Percentiles rank a stretch among this genome's conserved stretches.
phyloP scores from a whole-genome alignment of 2,329 filamentous ascomycete genomes.

The Huntiella abstrusa region DNA sequence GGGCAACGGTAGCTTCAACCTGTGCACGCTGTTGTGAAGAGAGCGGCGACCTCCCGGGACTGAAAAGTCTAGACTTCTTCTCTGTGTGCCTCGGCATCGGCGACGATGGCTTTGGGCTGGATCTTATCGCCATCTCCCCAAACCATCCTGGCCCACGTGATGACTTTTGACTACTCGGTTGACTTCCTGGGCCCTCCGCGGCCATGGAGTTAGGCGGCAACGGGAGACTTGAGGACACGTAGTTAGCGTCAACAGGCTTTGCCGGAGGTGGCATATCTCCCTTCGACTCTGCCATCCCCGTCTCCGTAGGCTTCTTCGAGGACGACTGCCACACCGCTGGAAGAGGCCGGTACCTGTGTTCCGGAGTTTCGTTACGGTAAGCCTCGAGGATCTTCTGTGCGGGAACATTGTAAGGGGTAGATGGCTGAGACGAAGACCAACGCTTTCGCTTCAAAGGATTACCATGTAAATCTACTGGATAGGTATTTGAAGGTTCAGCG shows the following conservation, averaged over 20 bases:
- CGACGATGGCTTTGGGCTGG: neutral
- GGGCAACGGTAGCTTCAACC: neutral
- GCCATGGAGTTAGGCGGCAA: no score
- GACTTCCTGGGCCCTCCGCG: no score
- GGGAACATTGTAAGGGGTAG: neutral
- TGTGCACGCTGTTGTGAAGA: neutral
- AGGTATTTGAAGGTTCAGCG: constrained; percentile 6
- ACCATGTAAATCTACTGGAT: neutral
- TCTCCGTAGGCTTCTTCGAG: no score
- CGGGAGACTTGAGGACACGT: no score
- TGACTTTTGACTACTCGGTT: no score
- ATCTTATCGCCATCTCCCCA: constrained; percentile 8
- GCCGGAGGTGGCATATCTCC: no score
- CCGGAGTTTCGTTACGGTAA: neutral
- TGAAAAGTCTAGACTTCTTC: neutral
- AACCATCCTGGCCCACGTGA: neutral
- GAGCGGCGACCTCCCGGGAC: neutral
- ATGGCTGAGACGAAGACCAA: neutral
- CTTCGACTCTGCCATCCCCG: no score
- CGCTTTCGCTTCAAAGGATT: constrained; percentile 6
- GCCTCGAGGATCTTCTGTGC: neutral
- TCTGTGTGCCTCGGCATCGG: neutral
- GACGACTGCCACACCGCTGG: no score
- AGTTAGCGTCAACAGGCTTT: no score
- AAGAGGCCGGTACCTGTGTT: no score